Evolutionary conservation across 2,329 filamentous ascomycete species (phyloP).

Genomic region (Catunica adiposa): DNA sequence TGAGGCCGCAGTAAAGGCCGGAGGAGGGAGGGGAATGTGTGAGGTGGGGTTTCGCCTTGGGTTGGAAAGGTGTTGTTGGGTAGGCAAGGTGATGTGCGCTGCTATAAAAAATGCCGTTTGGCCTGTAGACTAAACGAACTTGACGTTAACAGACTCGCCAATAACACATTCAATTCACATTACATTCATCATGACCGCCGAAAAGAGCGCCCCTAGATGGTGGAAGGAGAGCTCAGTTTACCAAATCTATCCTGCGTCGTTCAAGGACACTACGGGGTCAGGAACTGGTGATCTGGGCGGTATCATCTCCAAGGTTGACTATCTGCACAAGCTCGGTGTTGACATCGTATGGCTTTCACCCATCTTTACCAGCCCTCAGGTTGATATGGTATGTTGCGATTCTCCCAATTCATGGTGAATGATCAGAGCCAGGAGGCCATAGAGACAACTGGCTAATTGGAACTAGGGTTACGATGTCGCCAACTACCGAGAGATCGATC

Average conservation of each 20-base stretch:
- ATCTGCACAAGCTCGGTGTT: constrained; percentile 37
- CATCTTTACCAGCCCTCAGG: constrained; percentile 36
- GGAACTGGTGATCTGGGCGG: constrained; percentile 41
- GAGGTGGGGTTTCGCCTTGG: no score
- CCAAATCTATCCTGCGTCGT: constrained; percentile 46
- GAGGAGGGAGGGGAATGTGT: no score
- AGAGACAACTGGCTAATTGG: neutral
- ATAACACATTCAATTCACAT: neutral
- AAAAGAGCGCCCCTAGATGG: constrained; percentile 25
- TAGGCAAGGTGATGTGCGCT: no score
- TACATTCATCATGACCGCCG: constrained; percentile 2
- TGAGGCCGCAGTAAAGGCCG: no score
- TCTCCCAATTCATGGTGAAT: neutral
- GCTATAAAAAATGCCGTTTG: no score
- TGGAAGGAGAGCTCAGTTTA: constrained; percentile 47
- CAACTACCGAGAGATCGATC: constrained; percentile 50
- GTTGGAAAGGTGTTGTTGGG: neutral
- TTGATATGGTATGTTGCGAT: constrained; percentile 37
- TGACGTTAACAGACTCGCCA: neutral
- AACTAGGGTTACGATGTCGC: constrained; percentile 48
- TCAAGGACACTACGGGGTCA: constrained; percentile 40
- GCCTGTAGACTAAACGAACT: no score
- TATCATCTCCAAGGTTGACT: constrained; percentile 39
- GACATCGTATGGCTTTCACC: constrained; percentile 41
- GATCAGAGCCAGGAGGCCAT: neutral